phyloP scores from a whole-genome alignment of 306 rosid genomes.

The Cicer cuneatum region DNA sequence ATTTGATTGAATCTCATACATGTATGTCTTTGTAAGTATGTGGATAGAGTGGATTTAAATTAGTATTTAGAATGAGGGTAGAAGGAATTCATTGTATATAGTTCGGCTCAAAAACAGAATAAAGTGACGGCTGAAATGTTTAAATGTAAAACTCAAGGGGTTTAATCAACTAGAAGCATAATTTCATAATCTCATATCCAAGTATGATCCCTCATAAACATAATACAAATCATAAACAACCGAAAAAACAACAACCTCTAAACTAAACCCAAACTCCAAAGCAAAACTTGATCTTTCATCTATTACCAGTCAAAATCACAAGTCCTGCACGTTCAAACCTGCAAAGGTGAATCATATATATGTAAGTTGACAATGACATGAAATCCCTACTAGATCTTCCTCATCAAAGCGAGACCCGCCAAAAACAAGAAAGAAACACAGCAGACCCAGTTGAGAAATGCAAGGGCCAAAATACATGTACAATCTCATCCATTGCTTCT shows the following conservation, averaged over 20 bases:
- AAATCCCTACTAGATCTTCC: not conserved
- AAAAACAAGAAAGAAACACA: not conserved
- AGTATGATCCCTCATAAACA: not conserved
- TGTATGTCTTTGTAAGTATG: too few species aligned
- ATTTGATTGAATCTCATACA: too few species aligned
- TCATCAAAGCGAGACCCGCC: not conserved
- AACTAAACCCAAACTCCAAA: not conserved
- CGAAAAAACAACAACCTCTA: conserved; percentile 4
- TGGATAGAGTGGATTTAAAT: too few species aligned
- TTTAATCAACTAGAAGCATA: not conserved
- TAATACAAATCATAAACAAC: not conserved
- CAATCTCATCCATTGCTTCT: not conserved
- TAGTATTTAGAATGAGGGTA: not conserved
- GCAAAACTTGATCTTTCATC: conserved; percentile 28
- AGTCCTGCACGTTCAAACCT: conserved; percentile 87
- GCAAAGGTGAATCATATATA: conserved; percentile 24
- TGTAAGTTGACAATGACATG: not conserved
- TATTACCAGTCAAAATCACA: conserved; percentile 45
- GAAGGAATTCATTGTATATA: not conserved
- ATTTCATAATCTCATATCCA: not conserved
- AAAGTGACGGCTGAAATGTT: conserved; percentile 16
- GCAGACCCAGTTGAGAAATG: not conserved
- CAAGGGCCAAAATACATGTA: not conserved
- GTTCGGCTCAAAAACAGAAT: not conserved
- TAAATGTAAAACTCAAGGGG: conserved; percentile 4